Percentiles rank a stretch among this genome's conserved stretches.
phyloP scores from a whole-genome alignment of 2,329 filamentous ascomycete species.

The Talaromyces sp. region DNA sequence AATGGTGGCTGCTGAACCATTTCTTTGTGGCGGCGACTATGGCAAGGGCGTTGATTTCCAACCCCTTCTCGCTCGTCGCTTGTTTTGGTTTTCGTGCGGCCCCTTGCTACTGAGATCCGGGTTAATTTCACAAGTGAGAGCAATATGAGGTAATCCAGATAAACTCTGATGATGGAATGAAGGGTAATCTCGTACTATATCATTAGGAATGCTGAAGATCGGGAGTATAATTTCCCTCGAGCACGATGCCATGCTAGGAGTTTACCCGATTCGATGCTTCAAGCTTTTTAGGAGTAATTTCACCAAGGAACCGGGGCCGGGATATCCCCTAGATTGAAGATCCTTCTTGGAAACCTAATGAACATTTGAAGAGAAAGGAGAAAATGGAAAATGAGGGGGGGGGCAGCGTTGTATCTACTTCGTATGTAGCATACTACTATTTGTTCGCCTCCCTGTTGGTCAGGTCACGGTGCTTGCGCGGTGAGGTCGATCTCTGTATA shows the following conservation, averaged over 20 bases:
- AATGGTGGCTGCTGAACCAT: neutral
- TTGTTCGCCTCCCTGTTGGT: neutral
- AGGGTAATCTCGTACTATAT: constrained; percentile 3
- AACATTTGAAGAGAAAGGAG: neutral
- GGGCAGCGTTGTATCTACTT: neutral
- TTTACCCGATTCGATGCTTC: neutral
- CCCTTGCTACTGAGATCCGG: neutral
- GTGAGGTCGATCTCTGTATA: constrained; percentile 17
- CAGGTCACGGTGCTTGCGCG: neutral
- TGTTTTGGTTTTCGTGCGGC: neutral
- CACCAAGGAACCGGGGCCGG: constrained; percentile 1
- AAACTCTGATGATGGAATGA: constrained; percentile 5
- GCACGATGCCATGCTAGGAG: constrained; percentile 2
- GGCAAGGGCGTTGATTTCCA: neutral
- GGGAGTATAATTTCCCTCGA: neutral
- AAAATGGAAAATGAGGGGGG: neutral
- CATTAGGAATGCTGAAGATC: constrained; percentile 12
- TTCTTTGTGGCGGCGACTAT: constrained; percentile 3
- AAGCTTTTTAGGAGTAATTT: constrained; percentile 6
- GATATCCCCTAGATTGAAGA: constrained; percentile 2
- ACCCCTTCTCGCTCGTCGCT: neutral
- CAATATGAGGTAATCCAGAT: constrained; percentile 8
- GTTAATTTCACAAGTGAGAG: neutral
- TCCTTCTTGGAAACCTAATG: neutral
- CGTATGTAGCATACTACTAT: neutral